Evolutionary conservation across 768 basidiomycete genomes (phyloP), one percentile per base, ranked within the genome.

Genomic region (Podaxis sp.): DNA sequence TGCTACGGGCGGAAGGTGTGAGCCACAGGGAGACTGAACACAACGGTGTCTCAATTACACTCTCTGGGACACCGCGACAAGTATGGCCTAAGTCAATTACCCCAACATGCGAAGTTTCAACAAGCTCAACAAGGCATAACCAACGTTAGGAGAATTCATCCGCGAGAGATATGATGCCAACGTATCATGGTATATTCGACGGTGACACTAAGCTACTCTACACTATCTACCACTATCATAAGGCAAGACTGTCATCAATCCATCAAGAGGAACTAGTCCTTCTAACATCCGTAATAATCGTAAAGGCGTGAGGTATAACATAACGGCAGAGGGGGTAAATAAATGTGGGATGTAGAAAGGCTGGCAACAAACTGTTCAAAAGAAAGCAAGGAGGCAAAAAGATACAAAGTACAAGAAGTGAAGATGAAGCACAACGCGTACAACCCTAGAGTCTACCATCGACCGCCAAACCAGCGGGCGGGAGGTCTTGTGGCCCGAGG

Each of bases 401-500:
- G 56, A 63, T 63, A 65, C 57, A 68, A 65, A 65, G 68, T 67
- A 66, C 56, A 68, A 68, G 65, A 68, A 69, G 58, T 67, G 51
- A 59, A 66, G 53, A 55, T 58, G 38, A 62, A 48, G 61, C 61
- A 68, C 54, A 63, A 46, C 55, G 57, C 67, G 71, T 66, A 64
- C 68, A 61, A 61, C 44, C n/a, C 12, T 12, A n/a, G 33, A 51
- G 44, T 68, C 77, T 76, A 82, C 87, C 87, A 88, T 60, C 80
- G 79, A 64, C 80, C 79, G 67, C 80, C 79, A 66, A 88, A 84
- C 87, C 87, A 88, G 39, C 84, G 74, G 42, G 82, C 74, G 59
- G 84, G 84, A 66, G 80, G 78, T 12, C 48, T 36, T 65, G 80
- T 58, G 79, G 80, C 44, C 74, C 75, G 61, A 36, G 61, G 61